Evolutionary conservation across 2,329 filamentous ascomycete species (phyloP).

Genomic region (Purpureocillium takamizusanense): DNA sequence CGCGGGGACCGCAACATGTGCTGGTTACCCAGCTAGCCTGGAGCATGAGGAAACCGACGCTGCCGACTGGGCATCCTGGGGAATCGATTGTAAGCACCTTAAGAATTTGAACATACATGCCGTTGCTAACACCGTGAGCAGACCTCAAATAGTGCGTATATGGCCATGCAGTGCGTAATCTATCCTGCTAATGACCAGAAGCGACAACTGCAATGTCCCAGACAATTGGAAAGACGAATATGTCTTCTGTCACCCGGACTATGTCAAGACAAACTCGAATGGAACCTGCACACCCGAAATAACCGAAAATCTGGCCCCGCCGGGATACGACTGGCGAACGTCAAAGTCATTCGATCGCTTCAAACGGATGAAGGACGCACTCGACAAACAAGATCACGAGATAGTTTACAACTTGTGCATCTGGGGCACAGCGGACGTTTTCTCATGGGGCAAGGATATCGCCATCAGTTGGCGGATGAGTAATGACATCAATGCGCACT

Average conservation of each 20-base stretch:
- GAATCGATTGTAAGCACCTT: slow-evolving; percentile 38
- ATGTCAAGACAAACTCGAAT: slow-evolving; percentile 3
- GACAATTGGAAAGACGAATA: slow-evolving; percentile 26
- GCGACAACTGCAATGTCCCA: slow-evolving; percentile 42
- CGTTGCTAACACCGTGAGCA: not conserved
- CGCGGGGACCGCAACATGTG: slow-evolving; percentile 11
- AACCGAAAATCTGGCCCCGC: slow-evolving; percentile 6
- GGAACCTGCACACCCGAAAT: slow-evolving; percentile 5
- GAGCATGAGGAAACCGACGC: slow-evolving; percentile 51
- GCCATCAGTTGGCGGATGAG: slow-evolving; percentile 39
- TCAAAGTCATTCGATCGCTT: slow-evolving; percentile 31
- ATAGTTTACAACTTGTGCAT: slow-evolving; percentile 44
- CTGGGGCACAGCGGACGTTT: slow-evolving; percentile 42
- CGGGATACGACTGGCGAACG: slow-evolving; percentile 14
- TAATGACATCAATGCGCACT: slow-evolving; percentile 28
- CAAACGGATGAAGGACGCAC: slow-evolving; percentile 40
- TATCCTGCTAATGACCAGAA: not conserved
- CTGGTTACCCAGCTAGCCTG: slow-evolving; percentile 34
- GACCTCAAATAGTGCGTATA: slow-evolving; percentile 9
- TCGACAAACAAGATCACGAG: slow-evolving; percentile 30
- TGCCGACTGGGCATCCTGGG: slow-evolving; percentile 47
- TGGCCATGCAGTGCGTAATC: not conserved
- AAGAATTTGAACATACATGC: not conserved
- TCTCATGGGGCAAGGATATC: slow-evolving; percentile 37
- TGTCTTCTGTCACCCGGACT: slow-evolving; percentile 15